These are phyloP conservation scores for Sophora flavescens DNA, from an alignment of 306 rosid genomes.

Conservation along the genomic window DNA sequence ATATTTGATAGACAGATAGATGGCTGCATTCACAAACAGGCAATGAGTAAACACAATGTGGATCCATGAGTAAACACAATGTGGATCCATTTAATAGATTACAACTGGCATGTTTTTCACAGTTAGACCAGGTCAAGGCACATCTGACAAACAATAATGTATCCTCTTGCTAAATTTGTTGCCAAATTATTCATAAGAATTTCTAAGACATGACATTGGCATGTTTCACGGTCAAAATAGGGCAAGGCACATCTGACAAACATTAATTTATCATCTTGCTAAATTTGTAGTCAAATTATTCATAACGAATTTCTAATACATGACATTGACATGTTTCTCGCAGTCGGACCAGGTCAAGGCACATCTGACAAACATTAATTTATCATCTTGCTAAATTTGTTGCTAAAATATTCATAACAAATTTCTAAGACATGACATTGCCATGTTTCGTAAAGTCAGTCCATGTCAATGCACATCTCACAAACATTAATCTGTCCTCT, in stretches of 20 bases:
- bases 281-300: constrained; percentile 19
- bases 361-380: constrained; percentile 16
- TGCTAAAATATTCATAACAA: constrained; percentile 4
- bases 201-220: constrained; percentile 14
- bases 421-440: constrained; percentile 1
- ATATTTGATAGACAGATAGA: not conserved
- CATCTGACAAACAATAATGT: constrained; percentile 19
- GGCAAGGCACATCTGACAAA: not conserved
- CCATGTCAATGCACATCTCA: not conserved
- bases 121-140: not conserved
- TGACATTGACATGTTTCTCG: constrained; percentile 27
- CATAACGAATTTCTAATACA: not conserved
- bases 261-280: constrained; percentile 14
- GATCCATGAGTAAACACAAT: not conserved
- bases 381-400: constrained; percentile 1
- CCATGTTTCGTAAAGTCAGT: constrained; percentile 14
- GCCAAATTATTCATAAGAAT: constrained; percentile 16
- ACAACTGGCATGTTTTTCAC: constrained; percentile 1
- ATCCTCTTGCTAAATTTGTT: not conserved
- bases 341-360: not conserved
- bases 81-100: constrained; percentile 17
- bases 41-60: not conserved
- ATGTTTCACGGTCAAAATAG: constrained; percentile 5
- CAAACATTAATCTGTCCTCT: not conserved
- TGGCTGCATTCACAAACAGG: not conserved